Percentiles rank a stretch among this genome's conserved stretches.
phyloP scores from a whole-genome alignment of 225 moss, liverwort and hornwort species.

The Marchantia paleacea region DNA sequence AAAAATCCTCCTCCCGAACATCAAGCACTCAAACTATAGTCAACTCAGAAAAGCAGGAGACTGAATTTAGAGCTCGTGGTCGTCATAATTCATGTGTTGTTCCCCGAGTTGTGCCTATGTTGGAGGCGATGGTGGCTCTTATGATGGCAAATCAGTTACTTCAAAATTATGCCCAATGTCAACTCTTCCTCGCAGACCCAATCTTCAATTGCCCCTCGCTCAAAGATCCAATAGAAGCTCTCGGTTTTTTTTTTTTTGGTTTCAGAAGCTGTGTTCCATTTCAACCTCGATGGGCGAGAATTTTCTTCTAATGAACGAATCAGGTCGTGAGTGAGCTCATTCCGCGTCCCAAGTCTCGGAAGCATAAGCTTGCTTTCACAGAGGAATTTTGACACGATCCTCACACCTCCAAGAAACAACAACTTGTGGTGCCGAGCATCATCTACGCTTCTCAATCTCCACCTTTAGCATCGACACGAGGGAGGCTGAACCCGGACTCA shows the following conservation, averaged over 20 bases:
- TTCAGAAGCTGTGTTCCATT: constrained; percentile 6
- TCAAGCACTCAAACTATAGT: too few species aligned
- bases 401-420: not conserved
- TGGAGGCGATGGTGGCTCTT: too few species aligned
- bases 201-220: too few species aligned
- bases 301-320: not conserved
- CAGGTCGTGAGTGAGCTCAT: constrained; percentile 11
- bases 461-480: constrained; percentile 4
- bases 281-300: not conserved
- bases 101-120: too few species aligned
- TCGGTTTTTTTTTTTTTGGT: not conserved
- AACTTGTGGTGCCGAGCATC: not conserved
- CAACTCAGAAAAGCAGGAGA: too few species aligned
- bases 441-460: not conserved
- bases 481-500: constrained; percentile 7
- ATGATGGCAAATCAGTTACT: too few species aligned
- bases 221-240: not conserved
- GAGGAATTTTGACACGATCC: not conserved
- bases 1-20: too few species aligned
- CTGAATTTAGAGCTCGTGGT: too few species aligned
- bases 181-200: too few species aligned
- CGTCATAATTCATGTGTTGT: too few species aligned
- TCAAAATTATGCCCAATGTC: too few species aligned
- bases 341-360: too few species aligned
- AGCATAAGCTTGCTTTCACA: not conserved